Base-by-base conservation (phyloP, 257 asterid species). In the Handroanthus guayacan region DNA sequence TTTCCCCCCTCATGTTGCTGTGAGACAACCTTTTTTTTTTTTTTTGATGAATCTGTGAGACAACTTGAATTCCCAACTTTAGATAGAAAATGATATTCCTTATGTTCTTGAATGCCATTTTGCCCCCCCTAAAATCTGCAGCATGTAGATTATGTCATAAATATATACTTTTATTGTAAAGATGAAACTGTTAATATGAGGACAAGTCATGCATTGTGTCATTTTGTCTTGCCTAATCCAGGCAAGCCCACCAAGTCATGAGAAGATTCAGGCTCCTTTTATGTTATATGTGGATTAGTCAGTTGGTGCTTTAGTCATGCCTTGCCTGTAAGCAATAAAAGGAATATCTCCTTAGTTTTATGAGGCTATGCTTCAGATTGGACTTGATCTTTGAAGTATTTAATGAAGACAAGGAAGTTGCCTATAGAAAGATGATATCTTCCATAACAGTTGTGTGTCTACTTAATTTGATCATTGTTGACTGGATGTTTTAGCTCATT, bases 281-380 rank as follows among this genome's bases (percentile, higher is more conserved):
- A 14, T 76, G 69, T 52, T 20, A n/a, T 43, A 58, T 34, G 18
- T 54, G 56, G 17, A 55, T 67, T 44, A 50, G 38, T 68, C n/a
- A 36, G 56, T 64, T 17, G 47, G 36, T 25, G 65, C 10, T 18
- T 64, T 52, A 3, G 7, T 12, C 37, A 37, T 50, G 39, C 39
- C 70, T 44, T 45, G 56, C 50, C 34, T 20, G 13, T 71, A 31
- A 54, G 52, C 20, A 20, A 52, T 57, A 36, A n/a, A 16, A 43
- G 13, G 68, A 56, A 14, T 12, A 10, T 39, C 51, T 76, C 36
- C 52, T n/a, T 48, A 9, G 71, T 69, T 54, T 39, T 6, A 48
- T 41, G 83, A 39, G 71, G 69, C 68, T 77, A 38, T 75, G 61
- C 31, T 74, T 52, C 51, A 48, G 60, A 14, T 57, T 48, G 44